Evolutionary conservation across 1,284 basidiomycete genomes (phyloP).

Genomic region (Wallemia mellicola): DNA sequence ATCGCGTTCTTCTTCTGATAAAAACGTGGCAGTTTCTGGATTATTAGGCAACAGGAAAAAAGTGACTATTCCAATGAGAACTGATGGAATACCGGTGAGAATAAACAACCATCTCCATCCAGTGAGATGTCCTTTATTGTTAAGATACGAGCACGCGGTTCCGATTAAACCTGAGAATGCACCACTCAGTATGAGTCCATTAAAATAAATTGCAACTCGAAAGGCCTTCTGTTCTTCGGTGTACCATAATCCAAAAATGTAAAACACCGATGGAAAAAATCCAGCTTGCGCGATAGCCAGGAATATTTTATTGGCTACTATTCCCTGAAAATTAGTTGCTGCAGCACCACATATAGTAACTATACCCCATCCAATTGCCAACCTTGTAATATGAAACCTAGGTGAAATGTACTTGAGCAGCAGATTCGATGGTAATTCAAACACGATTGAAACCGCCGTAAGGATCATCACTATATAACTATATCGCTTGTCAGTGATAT

Average conservation of each 20-base stretch:
- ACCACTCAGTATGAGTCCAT: background rate
- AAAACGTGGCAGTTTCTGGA: background rate
- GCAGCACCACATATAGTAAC: background rate
- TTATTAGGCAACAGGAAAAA: background rate
- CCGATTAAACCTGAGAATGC: background rate
- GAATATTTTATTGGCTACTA: background rate
- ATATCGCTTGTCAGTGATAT: background rate
- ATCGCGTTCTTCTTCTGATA: background rate
- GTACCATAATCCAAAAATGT: background rate
- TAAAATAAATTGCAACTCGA: background rate
- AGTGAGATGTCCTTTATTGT: background rate
- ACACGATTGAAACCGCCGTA: background rate
- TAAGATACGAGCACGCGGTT: background rate
- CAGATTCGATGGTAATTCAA: background rate
- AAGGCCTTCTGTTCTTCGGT: background rate
- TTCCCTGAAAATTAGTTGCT: background rate
- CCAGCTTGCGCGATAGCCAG: background rate
- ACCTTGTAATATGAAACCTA: background rate
- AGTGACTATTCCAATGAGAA: background rate
- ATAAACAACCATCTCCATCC: background rate
- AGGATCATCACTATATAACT: background rate
- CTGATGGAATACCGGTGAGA: background rate
- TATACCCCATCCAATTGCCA: background rate
- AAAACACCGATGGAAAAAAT: background rate
- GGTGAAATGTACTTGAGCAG: background rate